Conservation (phyloP, 2,329 filamentous ascomycete species). For the Metarhizium album region DNA sequence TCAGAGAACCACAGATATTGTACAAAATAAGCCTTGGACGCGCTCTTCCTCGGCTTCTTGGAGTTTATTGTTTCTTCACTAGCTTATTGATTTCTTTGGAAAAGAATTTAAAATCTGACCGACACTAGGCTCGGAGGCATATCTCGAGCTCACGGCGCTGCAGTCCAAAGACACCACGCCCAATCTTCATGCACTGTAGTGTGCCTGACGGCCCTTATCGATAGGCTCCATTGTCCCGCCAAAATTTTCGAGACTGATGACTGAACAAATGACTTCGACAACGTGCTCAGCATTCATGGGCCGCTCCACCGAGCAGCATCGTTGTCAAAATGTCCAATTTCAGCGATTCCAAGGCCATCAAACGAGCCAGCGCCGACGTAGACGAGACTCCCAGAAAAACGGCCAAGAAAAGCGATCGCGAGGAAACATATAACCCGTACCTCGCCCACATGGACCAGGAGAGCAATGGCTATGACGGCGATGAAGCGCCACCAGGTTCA, state of each 20-base stretch:
- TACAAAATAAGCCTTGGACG: no score
- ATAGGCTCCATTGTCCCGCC: constrained; percentile 17
- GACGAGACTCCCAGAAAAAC: constrained; percentile 34
- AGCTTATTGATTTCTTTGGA: no score
- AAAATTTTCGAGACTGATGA: constrained; percentile 12
- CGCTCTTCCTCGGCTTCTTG: no score
- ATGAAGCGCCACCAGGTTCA: constrained; percentile 21
- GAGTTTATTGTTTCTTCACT: no score
- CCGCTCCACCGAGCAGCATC: constrained; percentile 7
- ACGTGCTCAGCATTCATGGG: constrained; percentile 2
- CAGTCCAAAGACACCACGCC: background rate
- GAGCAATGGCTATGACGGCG: constrained; percentile 27
- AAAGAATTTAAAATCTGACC: background rate
- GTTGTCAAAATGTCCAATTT: constrained; percentile 26
- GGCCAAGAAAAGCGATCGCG: constrained; percentile 26
- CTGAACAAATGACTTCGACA: background rate
- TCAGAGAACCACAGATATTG: no score
- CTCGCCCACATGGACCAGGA: constrained; percentile 76
- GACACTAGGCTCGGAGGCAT: background rate
- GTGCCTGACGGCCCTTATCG: constrained; percentile 18
- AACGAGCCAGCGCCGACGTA: constrained; percentile 33
- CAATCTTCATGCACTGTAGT: constrained; percentile 5
- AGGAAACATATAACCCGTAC: constrained; percentile 62
- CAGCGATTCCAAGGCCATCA: constrained; percentile 23
- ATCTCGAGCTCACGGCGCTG: background rate